Percentiles rank a stretch among this genome's conserved stretches.
These are phyloP conservation scores for Amesomyces nigricolor DNA, from an alignment of 2,329 filamentous ascomycete genomes.

Conservation along the genomic window DNA sequence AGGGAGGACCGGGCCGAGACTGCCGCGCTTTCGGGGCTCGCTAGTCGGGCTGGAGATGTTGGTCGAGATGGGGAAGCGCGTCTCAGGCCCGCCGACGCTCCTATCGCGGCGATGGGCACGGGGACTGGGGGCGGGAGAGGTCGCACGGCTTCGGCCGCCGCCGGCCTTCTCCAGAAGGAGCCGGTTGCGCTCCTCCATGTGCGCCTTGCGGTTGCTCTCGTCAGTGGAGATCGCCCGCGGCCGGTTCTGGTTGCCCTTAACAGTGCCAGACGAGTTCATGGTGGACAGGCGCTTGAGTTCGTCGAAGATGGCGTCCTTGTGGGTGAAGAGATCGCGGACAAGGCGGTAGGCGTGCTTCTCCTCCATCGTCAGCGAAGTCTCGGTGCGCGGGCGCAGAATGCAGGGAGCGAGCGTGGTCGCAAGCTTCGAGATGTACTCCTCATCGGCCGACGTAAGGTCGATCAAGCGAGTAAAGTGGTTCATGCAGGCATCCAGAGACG, in stretches of 20 bases:
- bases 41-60: slow-evolving; percentile 52
- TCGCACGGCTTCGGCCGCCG: slow-evolving; percentile 63
- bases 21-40: slow-evolving; percentile 47
- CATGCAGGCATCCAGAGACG: slow-evolving; percentile 95
- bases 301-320: slow-evolving; percentile 93
- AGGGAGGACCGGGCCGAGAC: slow-evolving; percentile 45
- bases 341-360: slow-evolving; percentile 90
- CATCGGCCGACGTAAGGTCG: slow-evolving; percentile 92
- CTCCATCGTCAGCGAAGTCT: slow-evolving; percentile 89
- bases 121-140: slow-evolving; percentile 62
- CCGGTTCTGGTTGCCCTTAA: slow-evolving; percentile 46
- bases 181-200: slow-evolving; percentile 89
- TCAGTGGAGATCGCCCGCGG: slow-evolving; percentile 89
- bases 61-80: slow-evolving; percentile 77
- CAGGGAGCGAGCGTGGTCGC: slow-evolving; percentile 74
- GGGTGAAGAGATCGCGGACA: slow-evolving; percentile 82
- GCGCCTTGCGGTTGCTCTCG: slow-evolving; percentile 87
- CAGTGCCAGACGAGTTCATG: slow-evolving; percentile 58
- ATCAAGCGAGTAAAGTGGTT: slow-evolving; percentile 97
- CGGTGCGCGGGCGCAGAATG: slow-evolving; percentile 77
- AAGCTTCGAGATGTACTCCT: slow-evolving; percentile 71
- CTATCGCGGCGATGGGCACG: slow-evolving; percentile 70
- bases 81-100: slow-evolving; percentile 66
- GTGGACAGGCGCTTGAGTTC: slow-evolving; percentile 88
- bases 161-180: slow-evolving; percentile 66